phyloP scores from a whole-genome alignment of 768 basidiomycete genomes.

The Tricholoma furcatifolium region DNA sequence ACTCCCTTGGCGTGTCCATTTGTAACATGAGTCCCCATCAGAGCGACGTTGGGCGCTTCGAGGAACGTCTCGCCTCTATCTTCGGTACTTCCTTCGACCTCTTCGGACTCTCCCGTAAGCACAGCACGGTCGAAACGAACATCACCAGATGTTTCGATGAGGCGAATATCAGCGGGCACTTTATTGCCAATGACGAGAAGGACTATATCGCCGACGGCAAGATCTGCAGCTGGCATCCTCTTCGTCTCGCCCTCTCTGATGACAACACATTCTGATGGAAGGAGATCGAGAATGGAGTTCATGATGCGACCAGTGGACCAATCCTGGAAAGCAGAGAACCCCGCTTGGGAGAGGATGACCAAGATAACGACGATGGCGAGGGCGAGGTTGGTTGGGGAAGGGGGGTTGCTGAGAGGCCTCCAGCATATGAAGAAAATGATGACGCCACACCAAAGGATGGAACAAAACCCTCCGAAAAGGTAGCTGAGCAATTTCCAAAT shows the following conservation, averaged over 20 bases:
- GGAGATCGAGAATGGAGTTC: slow-evolving; percentile 19
- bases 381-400: slow-evolving; percentile 18
- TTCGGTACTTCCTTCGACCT: slow-evolving; percentile 45
- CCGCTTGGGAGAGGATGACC: slow-evolving; percentile 15
- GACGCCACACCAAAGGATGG: slow-evolving; percentile 19
- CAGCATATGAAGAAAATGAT: slow-evolving; percentile 19
- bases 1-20: slow-evolving; percentile 42
- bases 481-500: slow-evolving; percentile 16
- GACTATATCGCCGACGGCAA: slow-evolving; percentile 16
- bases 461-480: slow-evolving; percentile 20
- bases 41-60: slow-evolving; percentile 46
- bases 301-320: slow-evolving; percentile 20
- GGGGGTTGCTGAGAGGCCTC: slow-evolving; percentile 10
- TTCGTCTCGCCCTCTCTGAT: slow-evolving; percentile 14
- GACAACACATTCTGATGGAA: slow-evolving; percentile 18
- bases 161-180: slow-evolving; percentile 42
- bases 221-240: slow-evolving; percentile 14
- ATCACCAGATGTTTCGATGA: slow-evolving; percentile 51
- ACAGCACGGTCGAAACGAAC: slow-evolving; percentile 53
- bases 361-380: slow-evolving; percentile 16
- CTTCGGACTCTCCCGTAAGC: slow-evolving; percentile 50
- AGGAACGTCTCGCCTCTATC: slow-evolving; percentile 49
- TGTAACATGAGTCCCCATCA: slow-evolving; percentile 42
- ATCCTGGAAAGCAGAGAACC: slow-evolving; percentile 16
- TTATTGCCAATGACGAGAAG: slow-evolving; percentile 15